These are phyloP conservation scores for Colletotrichum scovillei DNA, from an alignment of 2,329 filamentous ascomycete genomes.

Conservation along the genomic window DNA sequence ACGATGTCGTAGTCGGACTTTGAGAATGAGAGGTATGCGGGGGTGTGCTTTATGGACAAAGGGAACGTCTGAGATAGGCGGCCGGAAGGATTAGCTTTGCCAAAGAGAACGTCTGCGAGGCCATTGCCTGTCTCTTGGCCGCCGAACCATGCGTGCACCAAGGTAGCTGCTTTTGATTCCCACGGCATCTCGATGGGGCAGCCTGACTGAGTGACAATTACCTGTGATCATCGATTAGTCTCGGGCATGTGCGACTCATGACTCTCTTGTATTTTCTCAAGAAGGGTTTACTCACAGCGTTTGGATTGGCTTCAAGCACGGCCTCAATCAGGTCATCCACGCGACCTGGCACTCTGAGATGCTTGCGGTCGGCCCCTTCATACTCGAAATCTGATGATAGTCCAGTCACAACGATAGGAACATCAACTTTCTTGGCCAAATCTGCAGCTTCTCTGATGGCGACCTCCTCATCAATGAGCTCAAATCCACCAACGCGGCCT, in stretches of 20 bases:
- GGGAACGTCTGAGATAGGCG: conserved; percentile 83
- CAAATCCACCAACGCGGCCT: conserved; percentile 67
- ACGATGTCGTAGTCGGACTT: conserved; percentile 77
- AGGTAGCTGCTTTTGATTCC: conserved; percentile 64
- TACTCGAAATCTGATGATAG: conserved; percentile 86
- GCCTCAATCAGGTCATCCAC: conserved; percentile 77
- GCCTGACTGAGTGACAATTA: conserved; percentile 81
- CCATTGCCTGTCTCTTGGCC: conserved; percentile 89
- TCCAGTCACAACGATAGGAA: conserved; percentile 80
- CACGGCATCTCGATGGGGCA: conserved; percentile 81
- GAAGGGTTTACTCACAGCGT: conserved; percentile 57
- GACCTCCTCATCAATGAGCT: conserved; percentile 64
- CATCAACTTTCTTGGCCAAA: conserved; percentile 77
- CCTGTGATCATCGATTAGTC: conserved; percentile 29
- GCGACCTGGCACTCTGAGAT: conserved; percentile 79
- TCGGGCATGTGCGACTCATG: too few species aligned
- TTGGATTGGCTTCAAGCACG: conserved; percentile 74
- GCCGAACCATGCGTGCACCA: conserved; percentile 86
- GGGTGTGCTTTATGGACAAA: conserved; percentile 74
- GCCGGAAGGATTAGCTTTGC: conserved; percentile 78
- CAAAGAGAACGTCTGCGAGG: conserved; percentile 82
- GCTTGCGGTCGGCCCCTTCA: conserved; percentile 81
- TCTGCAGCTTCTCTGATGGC: conserved; percentile 75
- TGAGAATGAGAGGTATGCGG: conserved; percentile 80
- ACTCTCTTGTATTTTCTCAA: too few species aligned